Conservation (phyloP, 2,329 filamentous ascomycete species). For the Aspergillus amoenus region DNA sequence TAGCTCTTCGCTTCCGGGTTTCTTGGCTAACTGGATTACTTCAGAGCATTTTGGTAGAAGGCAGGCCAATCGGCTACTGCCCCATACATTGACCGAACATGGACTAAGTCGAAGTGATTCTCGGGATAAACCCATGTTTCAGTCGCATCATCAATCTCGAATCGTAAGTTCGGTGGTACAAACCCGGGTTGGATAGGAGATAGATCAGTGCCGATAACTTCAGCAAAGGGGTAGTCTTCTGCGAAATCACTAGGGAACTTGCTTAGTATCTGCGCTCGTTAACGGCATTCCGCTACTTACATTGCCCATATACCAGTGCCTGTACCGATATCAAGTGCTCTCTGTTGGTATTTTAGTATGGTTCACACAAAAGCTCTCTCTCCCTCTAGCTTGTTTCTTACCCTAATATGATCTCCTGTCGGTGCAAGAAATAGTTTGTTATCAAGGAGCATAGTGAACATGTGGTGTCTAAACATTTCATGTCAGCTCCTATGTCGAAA, state of each 20-base stretch:
- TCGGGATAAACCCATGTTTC: constrained; percentile 55
- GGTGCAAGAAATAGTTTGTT: constrained; percentile 21
- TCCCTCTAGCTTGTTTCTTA: not conserved
- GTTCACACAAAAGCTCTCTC: not conserved
- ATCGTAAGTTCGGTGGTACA: constrained; percentile 67
- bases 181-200: constrained; percentile 62
- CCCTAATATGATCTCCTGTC: constrained; percentile 17
- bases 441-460: constrained; percentile 26
- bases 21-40: constrained; percentile 4
- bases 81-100: constrained; percentile 35
- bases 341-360: constrained; percentile 9
- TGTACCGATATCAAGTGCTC: constrained; percentile 25
- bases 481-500: not conserved
- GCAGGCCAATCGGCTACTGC: constrained; percentile 22
- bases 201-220: constrained; percentile 62
- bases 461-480: constrained; percentile 19
- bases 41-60: constrained; percentile 22
- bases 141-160: constrained; percentile 65
- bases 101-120: constrained; percentile 54
- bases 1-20: not conserved
- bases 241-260: constrained; percentile 26
- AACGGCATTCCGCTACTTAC: constrained; percentile 8
- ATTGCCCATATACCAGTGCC: constrained; percentile 25
- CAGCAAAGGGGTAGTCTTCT: constrained; percentile 49
- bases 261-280: not conserved